Evolutionary conservation across 2,329 filamentous ascomycete genomes (phyloP).

Genomic region (Neoscytalidium dimidiatum): DNA sequence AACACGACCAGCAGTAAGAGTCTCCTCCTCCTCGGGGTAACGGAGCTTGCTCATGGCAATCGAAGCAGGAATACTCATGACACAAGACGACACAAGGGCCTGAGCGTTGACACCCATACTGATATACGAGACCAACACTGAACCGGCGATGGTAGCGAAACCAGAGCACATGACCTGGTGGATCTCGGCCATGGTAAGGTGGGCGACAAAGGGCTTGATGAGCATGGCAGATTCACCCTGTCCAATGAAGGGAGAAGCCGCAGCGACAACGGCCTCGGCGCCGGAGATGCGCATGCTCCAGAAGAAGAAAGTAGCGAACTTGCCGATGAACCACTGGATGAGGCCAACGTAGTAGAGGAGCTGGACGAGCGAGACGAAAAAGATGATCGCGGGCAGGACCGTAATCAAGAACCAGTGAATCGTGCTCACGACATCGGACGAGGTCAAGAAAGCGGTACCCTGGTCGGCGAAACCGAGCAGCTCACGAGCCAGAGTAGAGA

Average conservation of each 20-base stretch:
- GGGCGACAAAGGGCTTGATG: constrained; percentile 81
- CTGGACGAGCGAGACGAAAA: constrained; percentile 92
- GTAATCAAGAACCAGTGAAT: constrained; percentile 70
- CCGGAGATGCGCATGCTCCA: constrained; percentile 85
- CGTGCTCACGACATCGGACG: constrained; percentile 37
- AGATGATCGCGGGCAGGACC: constrained; percentile 90
- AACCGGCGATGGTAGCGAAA: constrained; percentile 89
- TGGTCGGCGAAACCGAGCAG: constrained; percentile 75
- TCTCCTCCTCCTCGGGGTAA: constrained; percentile 85
- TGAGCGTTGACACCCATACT: constrained; percentile 79
- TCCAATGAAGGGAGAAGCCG: constrained; percentile 90
- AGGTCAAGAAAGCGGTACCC: constrained; percentile 73
- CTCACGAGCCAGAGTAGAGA: constrained; percentile 72
- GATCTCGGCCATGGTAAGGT: constrained; percentile 83
- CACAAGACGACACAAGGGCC: constrained; percentile 84
- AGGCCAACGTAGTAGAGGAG: constrained; percentile 79
- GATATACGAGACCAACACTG: constrained; percentile 84
- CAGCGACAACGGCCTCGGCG: constrained; percentile 89
- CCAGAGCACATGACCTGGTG: constrained; percentile 93
- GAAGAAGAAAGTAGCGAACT: constrained; percentile 90
- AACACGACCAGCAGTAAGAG: constrained; percentile 77
- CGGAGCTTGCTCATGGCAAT: constrained; percentile 87
- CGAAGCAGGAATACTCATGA: constrained; percentile 94
- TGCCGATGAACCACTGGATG: constrained; percentile 85
- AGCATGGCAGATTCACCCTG: constrained; percentile 94